phyloP scores from a whole-genome alignment of 1,139 yeast species.

The Petasospora fabianii region DNA sequence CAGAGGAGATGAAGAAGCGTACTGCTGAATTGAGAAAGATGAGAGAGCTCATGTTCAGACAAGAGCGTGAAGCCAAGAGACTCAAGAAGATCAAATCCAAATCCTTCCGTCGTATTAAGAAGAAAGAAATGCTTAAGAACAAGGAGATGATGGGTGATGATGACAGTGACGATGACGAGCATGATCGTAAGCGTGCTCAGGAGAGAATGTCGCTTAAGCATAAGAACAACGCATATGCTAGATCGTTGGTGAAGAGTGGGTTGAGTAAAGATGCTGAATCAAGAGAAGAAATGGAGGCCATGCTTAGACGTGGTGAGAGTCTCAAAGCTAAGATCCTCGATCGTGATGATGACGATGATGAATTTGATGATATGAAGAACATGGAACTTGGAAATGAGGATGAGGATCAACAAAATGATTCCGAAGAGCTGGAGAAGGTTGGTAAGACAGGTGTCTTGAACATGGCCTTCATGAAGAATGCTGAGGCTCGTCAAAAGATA shows the following conservation, averaged over 20 bases:
- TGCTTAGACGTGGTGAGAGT: conserved; percentile 83
- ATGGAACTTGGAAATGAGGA: conserved; percentile 40
- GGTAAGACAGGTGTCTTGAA: conserved; percentile 83
- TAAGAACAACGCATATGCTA: conserved; percentile 81
- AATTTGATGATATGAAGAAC: conserved; percentile 53
- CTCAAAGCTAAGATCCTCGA: conserved; percentile 75
- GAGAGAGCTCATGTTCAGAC: conserved; percentile 96
- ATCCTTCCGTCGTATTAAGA: conserved; percentile 78
- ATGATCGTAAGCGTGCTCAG: conserved; percentile 70
- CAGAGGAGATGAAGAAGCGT: conserved; percentile 75
- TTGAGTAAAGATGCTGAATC: conserved; percentile 81
- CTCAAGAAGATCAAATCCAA: conserved; percentile 93
- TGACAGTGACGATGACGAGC: conserved; percentile 54
- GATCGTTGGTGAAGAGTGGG: conserved; percentile 85
- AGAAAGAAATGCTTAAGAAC: conserved; percentile 75
- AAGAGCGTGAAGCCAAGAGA: conserved; percentile 85
- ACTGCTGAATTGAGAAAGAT: conserved; percentile 81
- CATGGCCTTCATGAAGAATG: conserved; percentile 94
- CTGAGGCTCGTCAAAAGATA: conserved; percentile 61
- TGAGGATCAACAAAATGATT: conserved; percentile 31
- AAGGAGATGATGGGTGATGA: conserved; percentile 65
- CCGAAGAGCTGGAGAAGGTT: conserved; percentile 37
- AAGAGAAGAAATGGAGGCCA: conserved; percentile 88
- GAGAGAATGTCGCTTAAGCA: conserved; percentile 93
- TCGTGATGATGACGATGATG: conserved; percentile 42